Evolutionary conservation across 2,329 filamentous ascomycete species (phyloP), one percentile per base, ranked within the genome.

Genomic region (Xylaria arbuscula): DNA sequence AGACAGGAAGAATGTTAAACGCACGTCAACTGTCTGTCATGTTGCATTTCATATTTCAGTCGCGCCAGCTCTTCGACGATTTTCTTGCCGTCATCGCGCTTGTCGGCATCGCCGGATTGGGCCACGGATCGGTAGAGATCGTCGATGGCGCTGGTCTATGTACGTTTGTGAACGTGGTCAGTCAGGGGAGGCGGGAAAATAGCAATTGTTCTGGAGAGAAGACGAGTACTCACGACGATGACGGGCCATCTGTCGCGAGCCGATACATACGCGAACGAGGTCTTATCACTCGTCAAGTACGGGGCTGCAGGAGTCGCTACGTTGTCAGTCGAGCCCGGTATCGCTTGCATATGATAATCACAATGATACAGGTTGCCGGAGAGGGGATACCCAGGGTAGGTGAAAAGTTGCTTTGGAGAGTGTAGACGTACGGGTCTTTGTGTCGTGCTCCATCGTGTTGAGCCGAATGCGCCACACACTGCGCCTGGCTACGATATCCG

Each of bases 31-130:
- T 88, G 84, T 51, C 94, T 89, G 80, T 98, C 90, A 78, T 99
- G 96, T 79, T 97, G 93, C 53, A 98, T 83, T 82, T 98, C 95
- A 81, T 98, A 98, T 82, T 99, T 99, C 75, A 99, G 86, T 72
- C 86, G 88, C 5, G 91, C 91, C 13, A 99, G 85, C 73, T 92
- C 87, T 77, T 92, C 89, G 50, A 97, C 87, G 68, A 99, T 94
- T 74, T 84, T 85, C 84, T 98, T 98, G 76, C 96, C 96, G 80
- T 98, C 96, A 28, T 87, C 87, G 40, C 85, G 81, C 77, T 91
- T 92, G 67, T 88, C 86, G 10, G 89, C 80, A 60, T 93, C 88
- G 42, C 87, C 84, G 61, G 84, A 83, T 66, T 84, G 81, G 40
- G 84, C 83, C 3, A 91, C 87, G 8, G 92, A 86, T 61, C 92